phyloP scores from a whole-genome alignment of 179 eudicot genomes.

The Carnegiea gigantea region DNA sequence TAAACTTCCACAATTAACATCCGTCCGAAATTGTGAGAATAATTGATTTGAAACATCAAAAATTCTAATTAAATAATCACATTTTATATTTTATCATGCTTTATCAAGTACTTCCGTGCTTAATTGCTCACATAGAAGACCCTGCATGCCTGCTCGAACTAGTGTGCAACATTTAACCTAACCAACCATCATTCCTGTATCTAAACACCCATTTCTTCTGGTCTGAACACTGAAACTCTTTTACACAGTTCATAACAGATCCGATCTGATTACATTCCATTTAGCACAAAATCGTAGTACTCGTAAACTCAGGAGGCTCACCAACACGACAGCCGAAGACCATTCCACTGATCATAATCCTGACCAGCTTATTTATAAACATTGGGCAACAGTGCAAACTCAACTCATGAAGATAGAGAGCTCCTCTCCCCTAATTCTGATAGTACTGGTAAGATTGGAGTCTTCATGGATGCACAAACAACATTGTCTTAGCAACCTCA shows the following conservation, averaged over 20 bases:
- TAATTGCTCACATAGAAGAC: no score
- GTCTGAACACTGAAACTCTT: no score
- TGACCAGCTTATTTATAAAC: constrained; percentile 8
- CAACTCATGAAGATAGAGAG: not conserved
- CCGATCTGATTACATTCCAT: not conserved
- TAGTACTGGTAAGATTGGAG: not conserved
- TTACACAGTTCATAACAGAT: not conserved
- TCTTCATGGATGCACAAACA: constrained; percentile 40
- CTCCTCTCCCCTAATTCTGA: not conserved
- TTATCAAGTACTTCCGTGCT: no score
- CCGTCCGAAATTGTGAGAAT: no score
- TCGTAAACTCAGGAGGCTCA: not conserved
- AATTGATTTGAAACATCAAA: no score
- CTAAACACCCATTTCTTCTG: no score
- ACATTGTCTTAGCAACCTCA: constrained; percentile 68
- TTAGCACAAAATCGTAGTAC: not conserved
- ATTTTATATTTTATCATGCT: no score
- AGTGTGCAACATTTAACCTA: no score
- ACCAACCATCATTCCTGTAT: no score
- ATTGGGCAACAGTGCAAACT: not conserved
- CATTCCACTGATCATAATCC: not conserved
- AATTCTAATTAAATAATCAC: no score
- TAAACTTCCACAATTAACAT: no score
- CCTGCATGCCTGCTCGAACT: no score
- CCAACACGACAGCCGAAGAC: not conserved